phyloP scores from a whole-genome alignment of 306 rosid genomes.

The Hylodesmum podocarpum region DNA sequence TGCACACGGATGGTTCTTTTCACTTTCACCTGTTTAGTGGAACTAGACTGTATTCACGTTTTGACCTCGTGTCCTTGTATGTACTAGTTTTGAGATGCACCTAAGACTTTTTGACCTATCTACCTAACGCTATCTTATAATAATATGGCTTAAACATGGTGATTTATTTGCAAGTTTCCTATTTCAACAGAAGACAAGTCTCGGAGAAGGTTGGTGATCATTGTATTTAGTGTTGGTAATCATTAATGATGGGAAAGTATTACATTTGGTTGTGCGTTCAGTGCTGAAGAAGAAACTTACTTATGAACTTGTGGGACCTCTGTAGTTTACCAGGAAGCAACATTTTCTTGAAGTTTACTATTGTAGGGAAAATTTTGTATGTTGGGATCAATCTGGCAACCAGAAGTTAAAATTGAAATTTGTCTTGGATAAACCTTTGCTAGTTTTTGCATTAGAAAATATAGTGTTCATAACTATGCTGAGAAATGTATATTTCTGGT shows the following conservation, averaged over 20 bases:
- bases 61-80: not conserved
- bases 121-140: not conserved
- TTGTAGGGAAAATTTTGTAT: not conserved
- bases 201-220: not conserved
- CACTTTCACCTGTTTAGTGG: not conserved
- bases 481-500: not conserved
- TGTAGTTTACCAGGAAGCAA: not conserved
- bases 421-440: not conserved
- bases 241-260: not conserved
- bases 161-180: not conserved
- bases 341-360: not conserved
- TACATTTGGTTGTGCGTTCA: not conserved
- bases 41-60: not conserved
- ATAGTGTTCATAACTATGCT: not conserved
- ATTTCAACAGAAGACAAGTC: not conserved
- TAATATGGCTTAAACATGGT: not conserved
- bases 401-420: constrained; percentile 10
- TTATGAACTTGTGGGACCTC: not conserved
- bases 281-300: constrained; percentile 12
- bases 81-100: not conserved
- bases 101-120: not conserved
- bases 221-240: not conserved
- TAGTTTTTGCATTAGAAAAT: not conserved
- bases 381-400: constrained; percentile 12
- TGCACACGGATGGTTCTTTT: not conserved